A percentile compares a stretch with the other conserved stretches of the same genome.
These are phyloP conservation scores for Leccinum brunneo-olivaceum DNA, from an alignment of 1,284 basidiomycete species.

Conservation along the genomic window DNA sequence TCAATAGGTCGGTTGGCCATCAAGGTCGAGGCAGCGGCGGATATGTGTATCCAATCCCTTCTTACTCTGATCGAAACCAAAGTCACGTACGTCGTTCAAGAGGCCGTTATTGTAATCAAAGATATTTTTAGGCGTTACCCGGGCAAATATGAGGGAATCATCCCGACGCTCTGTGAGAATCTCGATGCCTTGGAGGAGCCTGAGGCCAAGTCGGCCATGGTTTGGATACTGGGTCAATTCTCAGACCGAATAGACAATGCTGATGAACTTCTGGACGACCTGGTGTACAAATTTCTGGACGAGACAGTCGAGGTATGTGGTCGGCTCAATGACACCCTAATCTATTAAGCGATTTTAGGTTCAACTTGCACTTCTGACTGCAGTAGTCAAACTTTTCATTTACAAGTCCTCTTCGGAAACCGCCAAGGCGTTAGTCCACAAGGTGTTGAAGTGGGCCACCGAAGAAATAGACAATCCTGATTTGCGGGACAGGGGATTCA, in stretches of 20 bases:
- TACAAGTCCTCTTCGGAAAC: slow-evolving; percentile 83
- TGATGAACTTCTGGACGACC: slow-evolving; percentile 90
- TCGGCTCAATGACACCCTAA: background rate
- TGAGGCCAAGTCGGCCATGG: slow-evolving; percentile 93
- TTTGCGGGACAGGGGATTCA: slow-evolving; percentile 93
- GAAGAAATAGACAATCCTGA: slow-evolving; percentile 98
- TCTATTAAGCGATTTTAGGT: slow-evolving; percentile 50
- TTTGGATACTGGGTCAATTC: slow-evolving; percentile 98
- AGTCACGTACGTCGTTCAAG: slow-evolving; percentile 95
- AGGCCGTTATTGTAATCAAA: slow-evolving; percentile 95
- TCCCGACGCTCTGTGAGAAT: slow-evolving; percentile 88
- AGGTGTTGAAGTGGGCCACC: slow-evolving; percentile 94
- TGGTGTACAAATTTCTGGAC: slow-evolving; percentile 88
- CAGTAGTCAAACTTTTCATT: slow-evolving; percentile 94
- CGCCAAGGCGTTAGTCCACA: slow-evolving; percentile 88
- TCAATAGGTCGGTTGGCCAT: slow-evolving; percentile 96
- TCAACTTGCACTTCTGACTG: slow-evolving; percentile 91
- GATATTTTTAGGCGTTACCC: slow-evolving; percentile 98
- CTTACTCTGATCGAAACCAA: slow-evolving; percentile 89
- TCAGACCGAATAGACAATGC: slow-evolving; percentile 94
- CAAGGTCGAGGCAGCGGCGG: slow-evolving; percentile 89
- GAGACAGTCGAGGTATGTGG: slow-evolving; percentile 79
- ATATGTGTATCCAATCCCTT: slow-evolving; percentile 84
- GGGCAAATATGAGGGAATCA: slow-evolving; percentile 92
- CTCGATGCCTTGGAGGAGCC: slow-evolving; percentile 91